phyloP scores from a whole-genome alignment of 345 rosid genomes.

The Corchorus olitorius region DNA sequence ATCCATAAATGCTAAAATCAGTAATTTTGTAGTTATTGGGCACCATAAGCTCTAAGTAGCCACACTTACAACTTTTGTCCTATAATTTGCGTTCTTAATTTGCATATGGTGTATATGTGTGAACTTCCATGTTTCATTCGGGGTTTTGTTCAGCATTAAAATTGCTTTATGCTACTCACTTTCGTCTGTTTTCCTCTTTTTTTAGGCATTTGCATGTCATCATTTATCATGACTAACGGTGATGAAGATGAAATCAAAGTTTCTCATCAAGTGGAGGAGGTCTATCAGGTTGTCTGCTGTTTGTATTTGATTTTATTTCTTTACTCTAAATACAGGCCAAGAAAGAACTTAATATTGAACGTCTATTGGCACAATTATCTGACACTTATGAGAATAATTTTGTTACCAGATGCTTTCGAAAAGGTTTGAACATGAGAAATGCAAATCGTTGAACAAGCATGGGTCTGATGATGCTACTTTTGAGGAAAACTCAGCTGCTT shows the following conservation, averaged over 20 bases:
- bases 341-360: background rate
- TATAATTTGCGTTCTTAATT: background rate
- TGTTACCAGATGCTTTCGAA: conserved; percentile 59
- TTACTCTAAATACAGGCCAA: background rate
- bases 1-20: background rate
- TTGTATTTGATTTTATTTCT: conserved; percentile 10
- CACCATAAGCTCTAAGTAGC: background rate
- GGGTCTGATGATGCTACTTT: conserved; percentile 27
- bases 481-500: conserved; percentile 39
- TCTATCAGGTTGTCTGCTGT: conserved; percentile 56
- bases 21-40: background rate
- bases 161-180: background rate
- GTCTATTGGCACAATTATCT: conserved; percentile 1
- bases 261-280: conserved; percentile 59
- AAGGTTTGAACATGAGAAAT: conserved; percentile 65
- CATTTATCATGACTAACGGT: conserved; percentile 49
- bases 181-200: background rate
- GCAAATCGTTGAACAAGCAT: conserved; percentile 40
- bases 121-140: background rate
- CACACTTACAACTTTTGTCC: background rate
- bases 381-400: conserved; percentile 21
- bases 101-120: background rate
- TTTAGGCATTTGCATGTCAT: conserved; percentile 80
- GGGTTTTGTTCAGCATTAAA: background rate
- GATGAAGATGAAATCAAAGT: conserved; percentile 40